Base-by-base conservation (phyloP, 768 basidiomycete genomes). In the Leucocoprinus leucothites region DNA sequence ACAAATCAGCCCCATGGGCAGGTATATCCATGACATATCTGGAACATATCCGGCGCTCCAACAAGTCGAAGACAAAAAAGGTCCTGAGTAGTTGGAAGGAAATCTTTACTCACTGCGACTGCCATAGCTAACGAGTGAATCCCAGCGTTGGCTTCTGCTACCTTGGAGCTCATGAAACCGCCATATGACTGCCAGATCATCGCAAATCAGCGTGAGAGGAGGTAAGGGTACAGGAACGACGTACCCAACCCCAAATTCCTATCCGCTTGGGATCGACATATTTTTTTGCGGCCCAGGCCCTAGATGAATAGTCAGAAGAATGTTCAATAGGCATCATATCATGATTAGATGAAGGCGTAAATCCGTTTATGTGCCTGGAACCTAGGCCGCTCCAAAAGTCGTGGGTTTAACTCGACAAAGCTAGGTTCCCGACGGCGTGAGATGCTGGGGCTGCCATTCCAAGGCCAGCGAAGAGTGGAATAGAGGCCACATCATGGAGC, bases 231-330 rank as follows among this genome's bases (percentile, higher is more conserved):
- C 8, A 47, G 4, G 11, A 45, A 26, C 35, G 11, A 73, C 89
- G 66, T 58, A 94, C 92, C 96, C 97, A 98, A 41, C 97, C 97
- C 95, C 95, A 98, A 48, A 98, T 88, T 0, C 96, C 97, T 45
- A 98, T 90, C 43, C 94, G 77, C 67, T 82, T 84, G 36, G 83
- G 76, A 67, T 99, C 97, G 1, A 98, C 89, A 65, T 98, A 98
- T 14, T 81, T 76, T 69, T 89, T 91, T 60, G 84, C 77, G 2
- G 88, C 91, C 91, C 93, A 97, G 45, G 86, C 72, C 53, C 91
- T 91, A 57, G 21, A 25, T 46, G 43, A 38, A 26, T 21, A 40
- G 16, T 38, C 38, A 38, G 38, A 38, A 38, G 38, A n/a, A n/a
- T 38, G 38, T 38, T n/a, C 38, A 38, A 38, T 9, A 4, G 4